Evolutionary conservation across 1,139 yeast genomes (phyloP), one percentile per base, ranked within the genome.

Genomic region (Kodamaea anthophila): DNA sequence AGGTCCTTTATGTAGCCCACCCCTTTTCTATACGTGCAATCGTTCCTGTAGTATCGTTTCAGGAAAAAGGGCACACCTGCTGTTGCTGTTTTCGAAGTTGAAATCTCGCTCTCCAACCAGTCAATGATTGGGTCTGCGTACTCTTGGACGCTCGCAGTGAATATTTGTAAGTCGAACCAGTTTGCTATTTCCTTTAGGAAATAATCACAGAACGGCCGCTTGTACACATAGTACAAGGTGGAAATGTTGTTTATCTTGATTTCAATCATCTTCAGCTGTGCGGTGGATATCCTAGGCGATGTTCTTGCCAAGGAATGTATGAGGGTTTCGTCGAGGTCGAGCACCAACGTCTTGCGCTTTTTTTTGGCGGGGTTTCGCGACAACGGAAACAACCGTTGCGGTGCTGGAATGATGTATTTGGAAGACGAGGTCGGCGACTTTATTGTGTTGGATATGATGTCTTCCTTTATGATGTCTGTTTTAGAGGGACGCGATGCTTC

Each of bases 51-150:
- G 43, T 68, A 77, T 30, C 98, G 62, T 39, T 71, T 70, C 24
- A 63, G 56, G 52, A 77, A 86, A 50, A 53, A 44, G 18, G 41
- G 40, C 21, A 25, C 29, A 13, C 23, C 19, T 4, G 18, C n/a
- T 7, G 20, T 21, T 12, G 12, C 23, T n/a, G n/a, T n/a, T 18
- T 29, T 29, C 9, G 26, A 15, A 4, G 31, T 23, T 18, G 27
- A 13, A 15, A 62, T 51, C 28, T 65, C 71, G 32, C 51, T 52
- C 42, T 66, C 73, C 13, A 91, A 60, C 81, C 94, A 85, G 55
- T 88, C 93, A 31, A 91, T 86, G 37, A 91, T 93, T 0, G 98
- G 98, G 49, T 91, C 98, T 0, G 98, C 98, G 47, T 91, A 91
- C 51, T 87, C 96, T 54, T 78, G 78, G 36, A 91, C 93, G 29